Evolutionary conservation across 352 stramenopile species (phyloP).

Genomic region (Phytopythium cucurbitacearum): DNA sequence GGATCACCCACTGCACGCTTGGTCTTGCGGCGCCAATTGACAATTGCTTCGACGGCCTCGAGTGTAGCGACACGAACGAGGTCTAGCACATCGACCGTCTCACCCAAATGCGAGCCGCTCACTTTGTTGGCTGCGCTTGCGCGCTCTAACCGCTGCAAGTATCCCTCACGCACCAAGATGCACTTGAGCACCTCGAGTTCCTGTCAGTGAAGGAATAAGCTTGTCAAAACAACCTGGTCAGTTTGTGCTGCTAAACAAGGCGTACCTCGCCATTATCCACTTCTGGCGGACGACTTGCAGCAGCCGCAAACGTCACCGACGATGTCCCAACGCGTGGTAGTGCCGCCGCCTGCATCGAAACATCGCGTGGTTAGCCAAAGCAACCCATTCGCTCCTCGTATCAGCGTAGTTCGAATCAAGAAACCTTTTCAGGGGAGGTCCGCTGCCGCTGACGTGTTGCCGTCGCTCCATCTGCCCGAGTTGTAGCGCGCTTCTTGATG

Average conservation of each 20-base stretch:
- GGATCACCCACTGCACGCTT: constrained; percentile 5
- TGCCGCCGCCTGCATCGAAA: background rate
- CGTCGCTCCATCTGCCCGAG: background rate
- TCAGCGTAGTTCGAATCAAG: background rate
- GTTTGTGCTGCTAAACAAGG: background rate
- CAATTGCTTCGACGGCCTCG: constrained; percentile 86
- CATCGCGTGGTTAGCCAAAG: background rate
- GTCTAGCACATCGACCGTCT: constrained; percentile 84
- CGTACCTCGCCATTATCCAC: constrained; percentile 6
- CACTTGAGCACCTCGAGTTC: constrained; percentile 88
- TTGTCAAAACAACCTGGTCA: background rate
- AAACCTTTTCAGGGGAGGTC: constrained; percentile 5
- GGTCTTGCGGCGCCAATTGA: constrained; percentile 53
- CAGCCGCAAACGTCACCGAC: too few relatives aligned
- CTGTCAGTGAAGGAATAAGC: constrained; percentile 10
- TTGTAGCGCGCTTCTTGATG: constrained; percentile 5
- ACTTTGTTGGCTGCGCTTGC: constrained; percentile 38
- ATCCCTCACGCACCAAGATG: constrained; percentile 87
- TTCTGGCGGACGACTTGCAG: too few relatives aligned
- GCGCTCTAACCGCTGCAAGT: constrained; percentile 65
- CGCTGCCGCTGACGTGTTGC: background rate
- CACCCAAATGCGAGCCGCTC: constrained; percentile 46
- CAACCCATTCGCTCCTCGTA: too few relatives aligned
- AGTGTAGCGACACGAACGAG: constrained; percentile 81
- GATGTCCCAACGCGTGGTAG: background rate